Evolutionary conservation across 2,329 filamentous ascomycete genomes (phyloP), one percentile per base, ranked within the genome.

Genomic region (Cladosporium sp.): DNA sequence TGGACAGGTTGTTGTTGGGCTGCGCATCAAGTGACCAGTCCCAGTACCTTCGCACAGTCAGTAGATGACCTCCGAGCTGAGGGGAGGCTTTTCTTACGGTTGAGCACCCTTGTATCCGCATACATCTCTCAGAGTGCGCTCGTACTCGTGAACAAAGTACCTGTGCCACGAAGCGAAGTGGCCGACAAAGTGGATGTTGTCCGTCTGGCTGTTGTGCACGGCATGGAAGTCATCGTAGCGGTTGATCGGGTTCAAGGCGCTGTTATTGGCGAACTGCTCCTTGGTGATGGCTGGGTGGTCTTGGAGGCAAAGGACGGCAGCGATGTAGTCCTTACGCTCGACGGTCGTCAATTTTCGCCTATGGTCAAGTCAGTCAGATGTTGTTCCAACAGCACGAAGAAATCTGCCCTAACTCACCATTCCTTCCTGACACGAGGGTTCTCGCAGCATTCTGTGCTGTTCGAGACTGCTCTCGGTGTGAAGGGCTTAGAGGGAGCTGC

Each of bases 81-180:
- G n/a, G 10, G 8, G 6, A 10, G 39, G n/a, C 10, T 21, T n/a
- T 11, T 23, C 58, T 60, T 49, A 51, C 58, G 58, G 58, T 16
- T 60, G 58, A 28, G 16, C 21, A n/a, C 70, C 72, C 3, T 59
- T 58, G 62, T 74, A 74, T 1, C 63, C 67, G 56, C 73, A 75
- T 18, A 68, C 48, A 0, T 68, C 63, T 25, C 68, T 48, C 16
- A 75, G 59, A 4, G 72, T 66, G 1, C 21, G 61, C 61, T 74
- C 72, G 49, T 72, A 73, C 21, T 69, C 64, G 56, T 72, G 67
- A n/a, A 73, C 39, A 48, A 72, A 72, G 51, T 68, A 73, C 30
- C 73, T 67, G 57, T 75, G 72, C 71, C 72, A 74, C 2, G 69
- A 67, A 4, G 73, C 61, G 58, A 72, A 75, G 5, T 67, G 51